Evolutionary conservation across 805 yeast genomes (phyloP).

Genomic region (Ogataea populi-albae): DNA sequence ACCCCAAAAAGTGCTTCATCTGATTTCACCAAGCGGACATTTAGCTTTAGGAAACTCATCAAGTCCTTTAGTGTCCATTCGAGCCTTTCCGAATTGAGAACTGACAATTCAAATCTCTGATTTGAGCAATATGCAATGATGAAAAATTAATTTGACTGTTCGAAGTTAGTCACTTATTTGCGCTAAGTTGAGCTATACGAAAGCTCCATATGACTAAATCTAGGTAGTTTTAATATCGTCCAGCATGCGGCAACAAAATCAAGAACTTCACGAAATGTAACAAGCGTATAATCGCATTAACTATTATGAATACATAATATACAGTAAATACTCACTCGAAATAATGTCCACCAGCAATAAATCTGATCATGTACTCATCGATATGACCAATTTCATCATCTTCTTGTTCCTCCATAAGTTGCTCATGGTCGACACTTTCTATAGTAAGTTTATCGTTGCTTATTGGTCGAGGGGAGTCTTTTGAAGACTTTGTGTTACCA

Average conservation of each 20-base stretch:
- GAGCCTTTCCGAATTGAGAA: constrained; percentile 10
- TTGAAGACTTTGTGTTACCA: no score
- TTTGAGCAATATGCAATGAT: constrained; percentile 1
- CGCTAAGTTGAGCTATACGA: neutral
- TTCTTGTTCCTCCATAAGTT: constrained; percentile 32
- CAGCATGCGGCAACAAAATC: no score
- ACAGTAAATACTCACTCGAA: constrained; percentile 39
- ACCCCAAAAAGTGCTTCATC: constrained; percentile 6
- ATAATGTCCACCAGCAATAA: constrained; percentile 79
- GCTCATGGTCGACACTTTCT: constrained; percentile 20
- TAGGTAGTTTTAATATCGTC: no score
- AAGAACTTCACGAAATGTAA: no score
- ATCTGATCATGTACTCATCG: constrained; percentile 94
- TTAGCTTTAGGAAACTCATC: constrained; percentile 16
- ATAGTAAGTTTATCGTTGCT: constrained; percentile 4
- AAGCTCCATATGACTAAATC: constrained; percentile 1
- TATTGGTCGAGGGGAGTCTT: constrained; percentile 3
- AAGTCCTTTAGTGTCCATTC: constrained; percentile 17
- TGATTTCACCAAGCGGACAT: constrained; percentile 11
- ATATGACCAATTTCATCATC: constrained; percentile 75
- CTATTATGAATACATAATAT: constrained; percentile 15
- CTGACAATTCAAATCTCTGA: constrained; percentile 4
- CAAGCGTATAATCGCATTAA: no score
- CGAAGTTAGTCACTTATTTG: no score
- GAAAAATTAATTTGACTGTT: constrained; percentile 2